Conservation (phyloP, 2,329 filamentous ascomycete species). For the Pseudonectria foliicola region DNA sequence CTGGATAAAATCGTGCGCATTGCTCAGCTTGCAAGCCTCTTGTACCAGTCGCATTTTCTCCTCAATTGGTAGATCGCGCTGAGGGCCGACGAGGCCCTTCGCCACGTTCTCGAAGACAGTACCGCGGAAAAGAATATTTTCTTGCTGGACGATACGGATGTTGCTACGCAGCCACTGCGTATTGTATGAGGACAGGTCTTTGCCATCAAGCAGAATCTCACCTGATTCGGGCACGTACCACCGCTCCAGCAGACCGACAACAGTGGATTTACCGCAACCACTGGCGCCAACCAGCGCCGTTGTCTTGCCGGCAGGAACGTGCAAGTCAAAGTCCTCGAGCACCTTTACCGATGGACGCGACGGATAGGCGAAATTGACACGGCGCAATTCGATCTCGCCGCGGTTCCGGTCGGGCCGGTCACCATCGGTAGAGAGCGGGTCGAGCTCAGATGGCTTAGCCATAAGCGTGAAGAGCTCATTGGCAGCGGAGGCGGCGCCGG, state of each 20-base stretch:
- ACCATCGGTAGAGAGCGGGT: no score
- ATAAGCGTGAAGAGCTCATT: no score
- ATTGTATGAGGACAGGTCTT: constrained; percentile 19
- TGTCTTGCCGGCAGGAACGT: constrained; percentile 49
- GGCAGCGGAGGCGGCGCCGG: no score
- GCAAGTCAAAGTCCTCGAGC: constrained; percentile 45
- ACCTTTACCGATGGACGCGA: constrained; percentile 50
- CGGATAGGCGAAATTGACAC: constrained; percentile 61
- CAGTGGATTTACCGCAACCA: constrained; percentile 61
- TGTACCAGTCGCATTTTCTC: constrained; percentile 33
- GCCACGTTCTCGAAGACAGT: constrained; percentile 44
- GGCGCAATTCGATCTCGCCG: constrained; percentile 32
- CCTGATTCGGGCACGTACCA: constrained; percentile 44
- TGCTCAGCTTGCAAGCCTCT: constrained; percentile 36
- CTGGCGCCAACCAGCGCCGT: constrained; percentile 63
- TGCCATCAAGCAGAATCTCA: constrained; percentile 21
- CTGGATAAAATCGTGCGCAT: constrained; percentile 40
- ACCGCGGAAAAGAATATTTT: constrained; percentile 32
- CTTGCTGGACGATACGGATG: constrained; percentile 27
- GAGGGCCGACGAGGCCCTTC: constrained; percentile 35
- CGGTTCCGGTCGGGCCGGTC: no score
- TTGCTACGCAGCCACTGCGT: constrained; percentile 23
- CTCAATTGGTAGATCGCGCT: constrained; percentile 15
- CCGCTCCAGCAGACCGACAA: constrained; percentile 58
- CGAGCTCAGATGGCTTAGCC: no score